These are phyloP conservation scores for Candida anglica DNA, from an alignment of 805 yeast species.

Conservation along the genomic window DNA sequence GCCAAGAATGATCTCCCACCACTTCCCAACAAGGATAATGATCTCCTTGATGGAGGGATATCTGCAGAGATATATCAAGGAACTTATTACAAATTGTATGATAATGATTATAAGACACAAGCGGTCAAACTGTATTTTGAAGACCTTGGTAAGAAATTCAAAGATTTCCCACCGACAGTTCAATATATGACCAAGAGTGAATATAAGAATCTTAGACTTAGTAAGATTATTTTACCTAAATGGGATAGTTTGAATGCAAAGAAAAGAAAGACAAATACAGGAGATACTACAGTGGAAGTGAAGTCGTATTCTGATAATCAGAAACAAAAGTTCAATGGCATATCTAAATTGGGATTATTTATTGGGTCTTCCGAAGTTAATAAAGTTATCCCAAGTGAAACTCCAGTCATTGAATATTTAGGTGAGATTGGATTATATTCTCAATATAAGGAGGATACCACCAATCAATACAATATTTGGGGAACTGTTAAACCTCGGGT, in stretches of 20 bases:
- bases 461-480: conserved; percentile 74
- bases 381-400: conserved; percentile 36
- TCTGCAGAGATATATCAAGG: conserved; percentile 48
- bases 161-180: not conserved
- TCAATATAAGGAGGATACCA: conserved; percentile 58
- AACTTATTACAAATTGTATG: conserved; percentile 44
- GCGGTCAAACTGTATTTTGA: conserved; percentile 19
- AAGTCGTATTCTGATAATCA: conserved; percentile 56
- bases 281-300: conserved; percentile 40
- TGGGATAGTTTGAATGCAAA: conserved; percentile 33
- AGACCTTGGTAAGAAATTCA: conserved; percentile 15
- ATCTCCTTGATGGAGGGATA: conserved; percentile 34
- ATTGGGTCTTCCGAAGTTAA: conserved; percentile 9
- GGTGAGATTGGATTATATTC: conserved; percentile 72
- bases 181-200: conserved; percentile 4
- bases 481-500: conserved; percentile 57
- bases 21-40: conserved; percentile 42
- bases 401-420: conserved; percentile 54
- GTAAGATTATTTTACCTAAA: conserved; percentile 30
- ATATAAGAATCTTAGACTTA: conserved; percentile 14
- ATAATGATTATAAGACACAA: conserved; percentile 42
- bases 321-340: conserved; percentile 61
- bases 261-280: conserved; percentile 12
- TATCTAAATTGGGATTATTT: conserved; percentile 64
- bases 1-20: not conserved